Percentiles rank a stretch among this genome's conserved stretches.
Conservation (phyloP, 306 rosid species). For the Lathyrus oleraceus region DNA sequence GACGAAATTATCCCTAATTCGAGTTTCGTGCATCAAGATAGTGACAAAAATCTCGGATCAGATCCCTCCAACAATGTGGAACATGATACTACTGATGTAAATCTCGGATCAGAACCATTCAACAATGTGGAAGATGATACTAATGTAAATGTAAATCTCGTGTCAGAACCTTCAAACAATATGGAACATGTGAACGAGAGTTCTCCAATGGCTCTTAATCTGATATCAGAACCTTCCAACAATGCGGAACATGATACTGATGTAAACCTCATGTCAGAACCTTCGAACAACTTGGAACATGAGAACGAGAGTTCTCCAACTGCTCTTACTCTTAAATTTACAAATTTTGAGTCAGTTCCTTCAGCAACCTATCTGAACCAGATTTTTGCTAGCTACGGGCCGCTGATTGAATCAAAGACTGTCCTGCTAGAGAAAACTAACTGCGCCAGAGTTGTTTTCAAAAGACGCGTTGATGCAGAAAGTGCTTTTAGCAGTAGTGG, state of each 20-base stretch:
- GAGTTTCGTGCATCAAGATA: slow-evolving; percentile 24
- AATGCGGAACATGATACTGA: background rate
- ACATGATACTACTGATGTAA: slow-evolving; percentile 30
- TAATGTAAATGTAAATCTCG: slow-evolving; percentile 27
- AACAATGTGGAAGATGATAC: slow-evolving; percentile 19
- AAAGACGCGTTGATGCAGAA: slow-evolving; percentile 61
- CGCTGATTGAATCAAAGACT: slow-evolving; percentile 64
- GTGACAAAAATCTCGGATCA: no score
- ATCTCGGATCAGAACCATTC: slow-evolving; percentile 34
- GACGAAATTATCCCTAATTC: slow-evolving; percentile 18
- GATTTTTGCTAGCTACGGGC: slow-evolving; percentile 60
- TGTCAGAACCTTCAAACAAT: slow-evolving; percentile 35
- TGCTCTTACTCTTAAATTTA: slow-evolving; percentile 69
- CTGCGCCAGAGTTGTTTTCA: slow-evolving; percentile 75
- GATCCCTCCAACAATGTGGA: slow-evolving; percentile 23
- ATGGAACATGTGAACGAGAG: slow-evolving; percentile 33
- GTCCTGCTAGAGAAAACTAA: slow-evolving; percentile 61
- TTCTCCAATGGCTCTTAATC: slow-evolving; percentile 64
- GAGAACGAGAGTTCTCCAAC: slow-evolving; percentile 50
- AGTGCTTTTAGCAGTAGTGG: slow-evolving; percentile 87
- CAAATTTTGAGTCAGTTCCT: slow-evolving; percentile 60
- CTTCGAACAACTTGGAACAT: slow-evolving; percentile 25
- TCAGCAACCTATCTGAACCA: slow-evolving; percentile 57
- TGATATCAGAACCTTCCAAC: slow-evolving; percentile 26
- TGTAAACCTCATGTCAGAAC: slow-evolving; percentile 36